Conservation (phyloP, 306 rosid genomes). For the Argentina anserina region DNA sequence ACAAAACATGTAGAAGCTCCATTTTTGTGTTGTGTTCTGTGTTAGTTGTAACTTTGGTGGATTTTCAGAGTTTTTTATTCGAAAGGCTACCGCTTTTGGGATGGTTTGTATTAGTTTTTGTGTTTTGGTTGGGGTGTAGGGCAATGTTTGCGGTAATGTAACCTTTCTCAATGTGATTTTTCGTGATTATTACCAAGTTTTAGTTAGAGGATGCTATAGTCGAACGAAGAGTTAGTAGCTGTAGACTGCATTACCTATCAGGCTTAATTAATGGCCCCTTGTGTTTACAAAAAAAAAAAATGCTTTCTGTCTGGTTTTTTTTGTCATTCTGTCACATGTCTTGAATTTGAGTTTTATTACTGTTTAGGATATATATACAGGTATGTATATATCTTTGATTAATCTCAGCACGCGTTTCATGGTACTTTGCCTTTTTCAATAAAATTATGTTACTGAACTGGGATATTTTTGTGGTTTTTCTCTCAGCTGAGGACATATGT, state of each 20-base stretch:
- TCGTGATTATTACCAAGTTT: background rate
- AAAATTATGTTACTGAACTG: slow-evolving; percentile 20
- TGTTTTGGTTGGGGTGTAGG: background rate
- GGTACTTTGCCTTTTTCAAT: background rate
- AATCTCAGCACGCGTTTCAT: background rate
- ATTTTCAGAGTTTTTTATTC: slow-evolving; percentile 4
- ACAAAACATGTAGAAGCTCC: background rate
- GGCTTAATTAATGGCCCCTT: too few relatives aligned
- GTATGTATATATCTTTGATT: background rate
- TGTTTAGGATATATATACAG: background rate
- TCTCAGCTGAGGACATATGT: slow-evolving; percentile 23
- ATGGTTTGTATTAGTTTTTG: background rate
- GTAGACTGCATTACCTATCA: too few relatives aligned
- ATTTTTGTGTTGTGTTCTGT: background rate
- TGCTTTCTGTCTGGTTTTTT: background rate
- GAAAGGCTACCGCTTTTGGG: background rate
- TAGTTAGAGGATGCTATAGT: background rate
- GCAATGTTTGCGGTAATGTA: background rate
- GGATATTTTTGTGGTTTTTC: background rate
- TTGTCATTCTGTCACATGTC: background rate
- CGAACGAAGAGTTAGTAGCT: background rate
- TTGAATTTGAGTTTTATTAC: background rate
- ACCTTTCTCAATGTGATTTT: background rate
- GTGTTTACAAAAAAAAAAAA: too few relatives aligned
- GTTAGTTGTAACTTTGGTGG: background rate